phyloP scores from a whole-genome alignment of 306 rosid species.

The Quercus bicolor region DNA sequence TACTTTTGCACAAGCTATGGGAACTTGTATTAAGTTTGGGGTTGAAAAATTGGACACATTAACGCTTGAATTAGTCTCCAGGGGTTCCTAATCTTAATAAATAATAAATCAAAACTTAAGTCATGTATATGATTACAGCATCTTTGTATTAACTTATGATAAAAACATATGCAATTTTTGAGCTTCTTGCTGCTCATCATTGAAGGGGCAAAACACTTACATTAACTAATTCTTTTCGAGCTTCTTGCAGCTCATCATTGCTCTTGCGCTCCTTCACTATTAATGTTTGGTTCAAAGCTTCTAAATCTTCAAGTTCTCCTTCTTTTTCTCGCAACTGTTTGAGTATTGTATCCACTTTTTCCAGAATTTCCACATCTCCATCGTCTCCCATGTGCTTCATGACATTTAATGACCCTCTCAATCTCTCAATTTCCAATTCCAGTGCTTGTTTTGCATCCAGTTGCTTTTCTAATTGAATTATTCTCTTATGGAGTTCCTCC shows the following conservation, averaged over 20 bases:
- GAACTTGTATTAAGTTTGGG: background rate
- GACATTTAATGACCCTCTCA: conserved; percentile 73
- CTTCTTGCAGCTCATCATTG: conserved; percentile 94
- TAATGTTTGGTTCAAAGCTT: conserved; percentile 68
- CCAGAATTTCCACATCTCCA: conserved; percentile 72
- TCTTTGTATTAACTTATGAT: background rate
- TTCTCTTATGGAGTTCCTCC: conserved; percentile 74
- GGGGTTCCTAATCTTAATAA: background rate
- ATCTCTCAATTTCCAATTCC: conserved; percentile 86
- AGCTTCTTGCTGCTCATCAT: background rate
- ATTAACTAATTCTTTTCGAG: conserved; percentile 73
- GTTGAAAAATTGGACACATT: background rate
- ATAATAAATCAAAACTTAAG: background rate
- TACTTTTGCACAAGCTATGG: background rate
- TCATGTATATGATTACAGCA: background rate
- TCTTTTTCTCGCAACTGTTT: conserved; percentile 78
- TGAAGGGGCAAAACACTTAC: conserved; percentile 44
- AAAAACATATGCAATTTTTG: background rate
- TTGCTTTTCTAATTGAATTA: conserved; percentile 69
- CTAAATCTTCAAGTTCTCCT: conserved; percentile 59
- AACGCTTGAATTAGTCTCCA: background rate
- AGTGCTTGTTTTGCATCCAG: conserved; percentile 79
- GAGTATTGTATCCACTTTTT: conserved; percentile 59
- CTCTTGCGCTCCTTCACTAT: conserved; percentile 79
- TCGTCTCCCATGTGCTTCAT: conserved; percentile 79